A percentile compares a stretch with the other conserved stretches of the same genome.
These are phyloP conservation scores for Botrytis galanthina DNA, from an alignment of 2,329 filamentous ascomycete species.

Conservation along the genomic window DNA sequence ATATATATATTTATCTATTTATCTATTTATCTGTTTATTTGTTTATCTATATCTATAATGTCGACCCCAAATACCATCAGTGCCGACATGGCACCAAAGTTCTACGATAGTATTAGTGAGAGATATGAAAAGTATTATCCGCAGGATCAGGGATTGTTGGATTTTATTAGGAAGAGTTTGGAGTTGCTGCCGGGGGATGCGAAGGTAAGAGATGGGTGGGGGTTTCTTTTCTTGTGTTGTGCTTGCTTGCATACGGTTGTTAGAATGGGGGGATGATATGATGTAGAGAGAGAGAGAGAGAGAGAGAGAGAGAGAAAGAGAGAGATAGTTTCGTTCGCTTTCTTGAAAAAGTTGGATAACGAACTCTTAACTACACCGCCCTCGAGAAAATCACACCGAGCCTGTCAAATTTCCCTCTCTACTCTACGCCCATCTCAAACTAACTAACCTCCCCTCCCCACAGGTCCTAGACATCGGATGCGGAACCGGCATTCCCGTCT, in stretches of 20 bases:
- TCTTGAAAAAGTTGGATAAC: too few species aligned
- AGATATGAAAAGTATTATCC: not conserved
- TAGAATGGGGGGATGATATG: not conserved
- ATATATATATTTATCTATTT: too few species aligned
- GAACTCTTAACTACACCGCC: too few species aligned
- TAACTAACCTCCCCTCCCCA: not conserved
- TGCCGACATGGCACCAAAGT: not conserved
- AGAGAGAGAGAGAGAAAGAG: not conserved
- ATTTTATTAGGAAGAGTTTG: not conserved
- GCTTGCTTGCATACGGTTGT: too few species aligned
- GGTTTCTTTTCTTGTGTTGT: too few species aligned
- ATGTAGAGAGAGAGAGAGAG: too few species aligned
- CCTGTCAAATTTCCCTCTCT: too few species aligned
- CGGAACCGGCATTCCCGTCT: slow-evolving; percentile 2
- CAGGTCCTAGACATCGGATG: not conserved
- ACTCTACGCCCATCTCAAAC: not conserved
- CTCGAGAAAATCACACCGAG: too few species aligned
- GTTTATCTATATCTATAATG: too few species aligned
- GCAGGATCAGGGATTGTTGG: not conserved
- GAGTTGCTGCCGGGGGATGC: not conserved
- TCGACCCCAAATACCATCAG: not conserved
- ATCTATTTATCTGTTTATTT: too few species aligned
- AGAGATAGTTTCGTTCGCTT: too few species aligned
- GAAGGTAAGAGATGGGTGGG: not conserved
- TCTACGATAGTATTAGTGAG: not conserved